phyloP scores from a whole-genome alignment of 805 yeast species.

The Ogataea thermomethanolica region DNA sequence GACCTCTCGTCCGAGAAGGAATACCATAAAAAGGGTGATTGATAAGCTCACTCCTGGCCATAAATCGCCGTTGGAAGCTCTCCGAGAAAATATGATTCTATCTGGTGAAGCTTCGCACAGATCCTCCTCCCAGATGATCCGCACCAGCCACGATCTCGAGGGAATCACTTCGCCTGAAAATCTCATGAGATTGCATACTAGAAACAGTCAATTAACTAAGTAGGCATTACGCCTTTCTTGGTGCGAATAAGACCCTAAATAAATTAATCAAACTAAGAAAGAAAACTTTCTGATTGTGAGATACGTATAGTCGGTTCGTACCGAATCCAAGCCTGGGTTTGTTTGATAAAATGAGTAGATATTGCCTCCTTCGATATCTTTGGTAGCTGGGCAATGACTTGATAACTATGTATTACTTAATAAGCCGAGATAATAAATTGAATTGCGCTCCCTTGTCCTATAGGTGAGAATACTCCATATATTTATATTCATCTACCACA shows the following conservation, averaged over 20 bases:
- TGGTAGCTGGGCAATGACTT: too few relatives aligned
- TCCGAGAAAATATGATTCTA: conserved; percentile 21
- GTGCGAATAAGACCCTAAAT: background rate
- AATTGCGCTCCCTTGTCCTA: too few relatives aligned
- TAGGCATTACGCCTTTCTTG: background rate
- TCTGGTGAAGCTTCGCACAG: conserved; percentile 25
- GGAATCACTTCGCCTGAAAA: conserved; percentile 23
- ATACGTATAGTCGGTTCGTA: too few relatives aligned
- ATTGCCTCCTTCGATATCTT: too few relatives aligned
- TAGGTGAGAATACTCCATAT: too few relatives aligned
- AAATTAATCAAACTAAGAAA: too few relatives aligned
- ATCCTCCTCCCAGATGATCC: conserved; percentile 25
- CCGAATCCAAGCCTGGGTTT: too few relatives aligned
- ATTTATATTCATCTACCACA: too few relatives aligned
- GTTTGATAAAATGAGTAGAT: too few relatives aligned
- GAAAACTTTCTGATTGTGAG: too few relatives aligned
- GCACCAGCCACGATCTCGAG: conserved; percentile 23
- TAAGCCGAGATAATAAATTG: too few relatives aligned
- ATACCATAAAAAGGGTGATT: conserved; percentile 15
- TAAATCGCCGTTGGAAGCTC: conserved; percentile 15
- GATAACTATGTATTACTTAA: too few relatives aligned
- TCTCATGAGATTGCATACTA: conserved; percentile 25
- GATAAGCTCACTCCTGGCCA: conserved; percentile 10
- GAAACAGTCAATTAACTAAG: conserved; percentile 7
- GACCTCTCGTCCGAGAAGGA: conserved; percentile 14